Evolutionary conservation across 1,139 yeast genomes (phyloP).

Genomic region (Suhomyces chickasaworum): DNA sequence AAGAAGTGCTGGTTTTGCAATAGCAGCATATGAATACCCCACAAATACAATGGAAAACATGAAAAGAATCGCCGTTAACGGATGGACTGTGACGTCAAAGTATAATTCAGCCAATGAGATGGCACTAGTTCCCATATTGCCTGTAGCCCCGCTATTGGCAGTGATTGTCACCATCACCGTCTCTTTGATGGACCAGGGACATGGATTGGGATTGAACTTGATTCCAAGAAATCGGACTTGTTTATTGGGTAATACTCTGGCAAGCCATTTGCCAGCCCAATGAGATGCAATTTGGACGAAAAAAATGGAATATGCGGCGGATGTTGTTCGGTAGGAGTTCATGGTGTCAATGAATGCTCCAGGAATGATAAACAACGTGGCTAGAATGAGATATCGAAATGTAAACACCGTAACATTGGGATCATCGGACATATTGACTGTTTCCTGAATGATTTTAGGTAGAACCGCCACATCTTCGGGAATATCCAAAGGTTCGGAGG

Average conservation of each 20-base stretch:
- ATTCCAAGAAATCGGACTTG: constrained; percentile 12
- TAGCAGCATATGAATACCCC: constrained; percentile 26
- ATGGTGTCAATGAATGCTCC: constrained; percentile 26
- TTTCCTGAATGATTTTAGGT: constrained; percentile 21
- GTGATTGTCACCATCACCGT: constrained; percentile 25
- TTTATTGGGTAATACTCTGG: constrained; percentile 17
- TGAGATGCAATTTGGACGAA: constrained; percentile 25
- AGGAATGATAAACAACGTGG: constrained; percentile 23
- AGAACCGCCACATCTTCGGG: constrained; percentile 16
- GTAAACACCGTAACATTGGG: constrained; percentile 22
- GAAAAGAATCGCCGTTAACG: constrained; percentile 19
- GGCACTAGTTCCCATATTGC: constrained; percentile 23
- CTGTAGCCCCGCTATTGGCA: constrained; percentile 26
- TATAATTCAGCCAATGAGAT: constrained; percentile 22
- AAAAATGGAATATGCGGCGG: constrained; percentile 26
- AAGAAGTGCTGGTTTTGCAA: constrained; percentile 20
- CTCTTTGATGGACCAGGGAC: constrained; percentile 26
- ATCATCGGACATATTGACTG: constrained; percentile 22
- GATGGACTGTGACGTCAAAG: constrained; percentile 19
- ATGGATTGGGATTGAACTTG: constrained; percentile 20
- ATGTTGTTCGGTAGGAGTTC: constrained; percentile 25
- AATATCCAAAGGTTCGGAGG: background rate
- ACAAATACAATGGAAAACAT: constrained; percentile 25
- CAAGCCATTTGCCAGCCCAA: constrained; percentile 25
- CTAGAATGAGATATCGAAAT: constrained; percentile 19